A percentile compares a stretch with the other conserved stretches of the same genome.
These are phyloP conservation scores for Starmerella scarabaei DNA, from an alignment of 805 yeast species.

Conservation along the genomic window DNA sequence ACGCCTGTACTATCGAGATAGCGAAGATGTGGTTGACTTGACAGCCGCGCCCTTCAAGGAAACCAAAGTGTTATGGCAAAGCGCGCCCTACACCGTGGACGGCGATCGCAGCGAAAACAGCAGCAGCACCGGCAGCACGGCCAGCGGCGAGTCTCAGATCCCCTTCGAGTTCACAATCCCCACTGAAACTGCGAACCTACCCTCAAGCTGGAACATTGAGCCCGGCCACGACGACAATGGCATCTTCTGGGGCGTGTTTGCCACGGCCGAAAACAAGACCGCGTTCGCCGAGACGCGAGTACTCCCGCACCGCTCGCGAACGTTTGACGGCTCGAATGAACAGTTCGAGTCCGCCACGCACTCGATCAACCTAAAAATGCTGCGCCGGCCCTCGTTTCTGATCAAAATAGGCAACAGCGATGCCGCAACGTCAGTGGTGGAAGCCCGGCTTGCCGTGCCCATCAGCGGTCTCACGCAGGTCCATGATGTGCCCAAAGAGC, in stretches of 20 bases:
- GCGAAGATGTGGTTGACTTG: constrained; percentile 7
- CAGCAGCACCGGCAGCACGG: neutral
- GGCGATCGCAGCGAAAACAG: too few species aligned
- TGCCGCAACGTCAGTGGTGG: neutral
- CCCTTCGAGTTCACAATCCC: constrained; percentile 10
- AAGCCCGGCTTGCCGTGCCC: constrained; percentile 5
- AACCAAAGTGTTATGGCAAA: constrained; percentile 2
- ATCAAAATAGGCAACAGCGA: neutral
- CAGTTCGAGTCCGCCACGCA: neutral
- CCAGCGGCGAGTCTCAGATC: constrained; percentile 8
- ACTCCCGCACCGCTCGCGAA: constrained; percentile 3
- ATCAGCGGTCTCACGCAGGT: constrained; percentile 3
- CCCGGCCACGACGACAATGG: constrained; percentile 8
- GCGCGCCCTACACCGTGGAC: neutral
- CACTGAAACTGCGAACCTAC: neutral
- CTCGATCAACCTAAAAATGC: neutral
- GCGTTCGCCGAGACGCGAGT: constrained; percentile 1
- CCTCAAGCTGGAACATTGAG: constrained; percentile 9
- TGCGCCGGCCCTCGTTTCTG: constrained; percentile 10
- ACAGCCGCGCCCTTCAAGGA: constrained; percentile 4
- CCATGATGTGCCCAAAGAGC: neutral
- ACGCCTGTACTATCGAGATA: constrained; percentile 1
- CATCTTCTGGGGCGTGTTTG: constrained; percentile 11
- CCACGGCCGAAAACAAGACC: constrained; percentile 8
- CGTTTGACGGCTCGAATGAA: neutral